phyloP scores from a whole-genome alignment of 805 yeast genomes.

The Pichia cabralensis region DNA sequence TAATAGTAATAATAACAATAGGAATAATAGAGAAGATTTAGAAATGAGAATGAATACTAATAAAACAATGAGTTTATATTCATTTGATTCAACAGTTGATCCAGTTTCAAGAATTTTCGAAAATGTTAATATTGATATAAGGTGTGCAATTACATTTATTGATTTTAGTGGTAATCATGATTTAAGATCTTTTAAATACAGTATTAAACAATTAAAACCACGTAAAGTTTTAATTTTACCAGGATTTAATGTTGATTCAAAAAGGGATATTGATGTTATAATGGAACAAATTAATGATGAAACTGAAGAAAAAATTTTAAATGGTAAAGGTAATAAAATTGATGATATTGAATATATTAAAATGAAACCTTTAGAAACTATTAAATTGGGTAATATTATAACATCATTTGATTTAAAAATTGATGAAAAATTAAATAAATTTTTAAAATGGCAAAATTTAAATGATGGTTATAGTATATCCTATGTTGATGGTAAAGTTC shows the following conservation, averaged over 20 bases:
- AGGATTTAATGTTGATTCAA: slow-evolving; percentile 16
- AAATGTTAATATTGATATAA: slow-evolving; percentile 34
- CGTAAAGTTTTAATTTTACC: slow-evolving; percentile 48
- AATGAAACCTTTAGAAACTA: slow-evolving; percentile 29
- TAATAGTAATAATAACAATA: slow-evolving; percentile 6
- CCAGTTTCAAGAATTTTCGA: slow-evolving; percentile 13
- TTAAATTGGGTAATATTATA: slow-evolving; percentile 45
- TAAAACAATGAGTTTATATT: slow-evolving; percentile 13
- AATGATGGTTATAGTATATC: slow-evolving; percentile 77
- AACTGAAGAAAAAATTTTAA: slow-evolving; percentile 9
- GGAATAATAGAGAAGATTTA: slow-evolving; percentile 1
- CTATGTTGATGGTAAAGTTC: slow-evolving; percentile 62
- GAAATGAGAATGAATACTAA: not conserved
- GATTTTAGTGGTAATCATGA: slow-evolving; percentile 84
- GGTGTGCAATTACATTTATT: slow-evolving; percentile 66
- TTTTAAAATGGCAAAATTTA: slow-evolving; percentile 73
- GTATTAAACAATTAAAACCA: slow-evolving; percentile 73
- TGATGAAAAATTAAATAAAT: slow-evolving; percentile 51
- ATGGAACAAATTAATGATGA: slow-evolving; percentile 8
- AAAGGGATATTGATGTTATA: not conserved
- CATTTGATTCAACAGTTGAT: slow-evolving; percentile 17
- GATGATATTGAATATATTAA: slow-evolving; percentile 21
- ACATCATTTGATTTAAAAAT: slow-evolving; percentile 51
- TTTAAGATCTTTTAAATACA: slow-evolving; percentile 66
- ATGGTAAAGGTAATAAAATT: slow-evolving; percentile 11